Evolutionary conservation across 2,329 filamentous ascomycete genomes (phyloP).

Genomic region (Hypocrella siamensis): DNA sequence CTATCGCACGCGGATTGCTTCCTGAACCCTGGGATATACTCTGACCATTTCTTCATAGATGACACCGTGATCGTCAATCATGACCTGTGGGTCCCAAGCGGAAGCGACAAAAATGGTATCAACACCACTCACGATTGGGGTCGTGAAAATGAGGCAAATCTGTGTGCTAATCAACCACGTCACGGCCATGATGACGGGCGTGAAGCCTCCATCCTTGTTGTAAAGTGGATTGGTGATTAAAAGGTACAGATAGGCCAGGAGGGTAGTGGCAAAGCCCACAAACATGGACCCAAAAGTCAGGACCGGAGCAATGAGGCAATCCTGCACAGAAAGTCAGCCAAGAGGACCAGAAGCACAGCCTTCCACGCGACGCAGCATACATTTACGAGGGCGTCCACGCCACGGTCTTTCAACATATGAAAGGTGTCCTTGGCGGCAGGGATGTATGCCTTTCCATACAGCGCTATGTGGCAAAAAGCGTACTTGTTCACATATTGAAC

Average conservation of each 20-base stretch:
- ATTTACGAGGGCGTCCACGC: slow-evolving; percentile 79
- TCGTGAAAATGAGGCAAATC: slow-evolving; percentile 79
- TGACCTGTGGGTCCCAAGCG: slow-evolving; percentile 53
- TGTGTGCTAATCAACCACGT: slow-evolving; percentile 82
- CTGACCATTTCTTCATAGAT: slow-evolving; percentile 64
- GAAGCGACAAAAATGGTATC: slow-evolving; percentile 81
- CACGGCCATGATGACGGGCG: slow-evolving; percentile 66
- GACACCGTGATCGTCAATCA: slow-evolving; percentile 69
- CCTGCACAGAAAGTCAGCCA: slow-evolving; percentile 19
- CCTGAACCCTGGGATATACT: slow-evolving; percentile 72
- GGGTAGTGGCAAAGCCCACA: slow-evolving; percentile 65
- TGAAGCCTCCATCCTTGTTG: slow-evolving; percentile 53
- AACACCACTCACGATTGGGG: slow-evolving; percentile 73
- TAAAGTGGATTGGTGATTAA: slow-evolving; percentile 67
- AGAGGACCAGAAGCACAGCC: background rate
- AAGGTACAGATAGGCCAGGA: slow-evolving; percentile 79
- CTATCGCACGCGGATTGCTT: slow-evolving; percentile 40
- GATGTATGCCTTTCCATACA: slow-evolving; percentile 84
- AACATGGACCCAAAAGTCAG: slow-evolving; percentile 57
- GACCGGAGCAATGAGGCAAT: slow-evolving; percentile 65
- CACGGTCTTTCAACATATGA: slow-evolving; percentile 81
- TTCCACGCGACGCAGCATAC: slow-evolving; percentile 11
- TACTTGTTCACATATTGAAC: slow-evolving; percentile 83
- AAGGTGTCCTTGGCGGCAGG: slow-evolving; percentile 79
- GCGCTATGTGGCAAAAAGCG: slow-evolving; percentile 80